Base-by-base conservation (phyloP, 768 basidiomycete species). In the Pleurotus djamor region DNA sequence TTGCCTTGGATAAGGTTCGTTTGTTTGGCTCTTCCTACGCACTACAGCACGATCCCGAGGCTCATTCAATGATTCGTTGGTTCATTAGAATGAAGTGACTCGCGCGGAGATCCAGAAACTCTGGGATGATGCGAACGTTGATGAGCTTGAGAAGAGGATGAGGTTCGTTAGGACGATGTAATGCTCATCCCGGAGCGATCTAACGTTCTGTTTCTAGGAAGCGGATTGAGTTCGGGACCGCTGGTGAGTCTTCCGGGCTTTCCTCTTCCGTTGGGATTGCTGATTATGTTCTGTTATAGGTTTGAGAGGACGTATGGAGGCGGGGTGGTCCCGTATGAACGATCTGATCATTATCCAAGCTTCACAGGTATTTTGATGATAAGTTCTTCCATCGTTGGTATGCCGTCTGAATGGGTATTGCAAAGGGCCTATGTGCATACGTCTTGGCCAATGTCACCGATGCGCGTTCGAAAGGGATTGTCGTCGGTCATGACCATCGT, bases 251-350 rank as follows among this genome's bases (percentile, higher is more conserved):
- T 44, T 51, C 21, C 52, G 8, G 5, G 35, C 14, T 37, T 35
- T 44, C 14, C 17, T 41, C 52, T n/a, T 28, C 45, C 21, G 44
- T 21, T 21, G 52, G 13, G 5, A 17, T 59, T 14, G 16, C 21
- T 56, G 32, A 63, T 35, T 32, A 34, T 14, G 12, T 16, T 52
- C 52, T 52, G 16, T 37, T 37, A 4, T 62, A 89, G 92, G 92
- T 55, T 76, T 94, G 17, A 77, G 92, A 65, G 92, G 87, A 1
- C 79, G 74, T 62, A 95, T 96, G 94, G 88, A 91, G 64, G 92
- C 92, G 6, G 94, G 94, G 1, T 94, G 89, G 83, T 81, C 90
- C n/a, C 82, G 90, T 58, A 94, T 96, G 91, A 96, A 96, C 67
- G 91, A 94, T 70, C 72, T 96, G 59, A 90, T 85, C 50, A 76